Evolutionary conservation across 1,139 yeast species (phyloP), one percentile per base, ranked within the genome.

Genomic region (Geotrichum fermentans): DNA sequence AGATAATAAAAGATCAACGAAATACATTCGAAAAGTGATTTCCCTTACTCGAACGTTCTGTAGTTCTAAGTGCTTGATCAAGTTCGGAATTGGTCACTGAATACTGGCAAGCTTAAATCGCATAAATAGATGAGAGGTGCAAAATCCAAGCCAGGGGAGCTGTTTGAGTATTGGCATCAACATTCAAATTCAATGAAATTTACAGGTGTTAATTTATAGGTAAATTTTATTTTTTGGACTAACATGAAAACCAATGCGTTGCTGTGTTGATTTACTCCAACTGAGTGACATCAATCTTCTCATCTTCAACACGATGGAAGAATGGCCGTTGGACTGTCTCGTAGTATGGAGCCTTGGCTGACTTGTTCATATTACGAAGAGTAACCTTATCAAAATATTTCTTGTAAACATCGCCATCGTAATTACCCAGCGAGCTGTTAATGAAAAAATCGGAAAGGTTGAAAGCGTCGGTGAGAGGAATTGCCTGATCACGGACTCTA

Each of bases 381-480:
- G 60, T 60, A 28, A 71, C 73, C 60, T 69, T 70, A 43, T 61
- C 62, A 54, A 69, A 70, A 60, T 89, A 89, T 68, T 86, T 80
- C 65, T 82, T 82, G 72, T 89, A 90, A 51, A 87, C 82, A 66
- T 89, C 84, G 57, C 97, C 97, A 61, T 87, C 82, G 68, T 78
- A 84, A 60, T 74, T 76, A 55, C 97, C 97, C 55, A 90, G 77
- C 28, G 96, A 82, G 1, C 97, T 79, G 70, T 89, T 87, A 65
- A 90, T 77, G 70, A 84, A 78, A 71, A 78, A 85, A 69, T 90
- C 97, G 33, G 90, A 79, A 62, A 84, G 76, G 71, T 83, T 82
- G 77, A 90, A 90, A 5, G 96, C 78, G 69, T 90, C 97, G n/a
- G 95, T 85, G 59, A 86, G 74, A 20, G 87, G 86, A 64, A 88